These are phyloP conservation scores for Porodaedalea pini DNA, from an alignment of 1,284 basidiomycete species.

Conservation along the genomic window DNA sequence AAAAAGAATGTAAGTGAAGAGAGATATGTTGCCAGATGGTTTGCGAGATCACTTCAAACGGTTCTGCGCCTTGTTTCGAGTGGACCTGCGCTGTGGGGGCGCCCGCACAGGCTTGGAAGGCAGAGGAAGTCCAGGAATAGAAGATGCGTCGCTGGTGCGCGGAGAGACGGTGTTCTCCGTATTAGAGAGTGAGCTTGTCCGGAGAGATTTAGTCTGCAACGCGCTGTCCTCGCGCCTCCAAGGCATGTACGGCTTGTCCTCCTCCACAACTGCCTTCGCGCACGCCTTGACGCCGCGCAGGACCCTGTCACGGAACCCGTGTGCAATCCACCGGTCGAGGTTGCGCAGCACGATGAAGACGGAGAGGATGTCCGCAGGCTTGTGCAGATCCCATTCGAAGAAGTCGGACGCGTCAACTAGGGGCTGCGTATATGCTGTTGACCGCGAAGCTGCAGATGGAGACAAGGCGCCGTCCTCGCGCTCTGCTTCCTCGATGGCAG, in stretches of 20 bases:
- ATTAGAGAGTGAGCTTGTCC: slow-evolving; percentile 34
- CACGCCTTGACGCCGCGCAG: slow-evolving; percentile 38
- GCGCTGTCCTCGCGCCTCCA: slow-evolving; percentile 45
- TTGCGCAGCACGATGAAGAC: slow-evolving; percentile 53
- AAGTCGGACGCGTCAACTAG: slow-evolving; percentile 28
- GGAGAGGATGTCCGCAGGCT: slow-evolving; percentile 43
- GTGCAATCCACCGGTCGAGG: slow-evolving; percentile 49
- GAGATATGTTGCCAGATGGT: background rate
- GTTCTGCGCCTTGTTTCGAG: background rate
- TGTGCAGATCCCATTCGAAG: slow-evolving; percentile 48
- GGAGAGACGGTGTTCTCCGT: slow-evolving; percentile 22
- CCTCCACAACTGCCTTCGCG: slow-evolving; percentile 32
- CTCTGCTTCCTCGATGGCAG: slow-evolving; percentile 7
- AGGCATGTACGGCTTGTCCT: slow-evolving; percentile 35
- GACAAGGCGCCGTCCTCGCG: slow-evolving; percentile 9
- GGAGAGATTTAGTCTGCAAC: slow-evolving; percentile 26
- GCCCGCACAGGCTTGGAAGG: background rate
- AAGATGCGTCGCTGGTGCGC: slow-evolving; percentile 3
- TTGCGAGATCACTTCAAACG: background rate
- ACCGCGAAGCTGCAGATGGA: background rate
- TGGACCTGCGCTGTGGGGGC: background rate
- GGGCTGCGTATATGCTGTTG: background rate
- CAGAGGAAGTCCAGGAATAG: background rate
- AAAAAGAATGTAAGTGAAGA: background rate
- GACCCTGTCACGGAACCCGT: slow-evolving; percentile 39